A percentile compares a stretch with the other conserved stretches of the same genome.
phyloP scores from a whole-genome alignment of 2,329 filamentous ascomycete genomes.

The Thelonectria olida region DNA sequence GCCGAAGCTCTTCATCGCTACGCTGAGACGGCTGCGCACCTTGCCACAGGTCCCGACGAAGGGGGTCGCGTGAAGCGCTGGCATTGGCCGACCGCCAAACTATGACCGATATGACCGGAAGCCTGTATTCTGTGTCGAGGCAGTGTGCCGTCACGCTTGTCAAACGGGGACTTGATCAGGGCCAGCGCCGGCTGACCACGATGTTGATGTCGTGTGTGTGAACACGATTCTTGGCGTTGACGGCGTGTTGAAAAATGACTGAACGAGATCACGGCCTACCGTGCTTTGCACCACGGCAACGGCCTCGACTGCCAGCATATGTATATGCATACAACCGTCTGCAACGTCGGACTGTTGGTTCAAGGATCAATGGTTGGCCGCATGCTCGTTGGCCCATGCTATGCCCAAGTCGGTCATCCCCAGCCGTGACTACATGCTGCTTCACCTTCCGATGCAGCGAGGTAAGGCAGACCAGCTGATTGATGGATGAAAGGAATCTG shows the following conservation, averaged over 20 bases:
- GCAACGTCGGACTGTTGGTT: not conserved
- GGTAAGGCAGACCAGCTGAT: not conserved
- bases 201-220: slow-evolving; percentile 24
- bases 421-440: not conserved
- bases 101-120: slow-evolving; percentile 32
- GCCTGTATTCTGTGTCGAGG: slow-evolving; percentile 27
- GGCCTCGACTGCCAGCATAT: not conserved
- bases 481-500: not conserved
- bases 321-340: not conserved
- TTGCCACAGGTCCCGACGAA: slow-evolving; percentile 41
- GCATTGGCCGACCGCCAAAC: slow-evolving; percentile 42
- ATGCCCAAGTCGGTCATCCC: not conserved
- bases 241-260: slow-evolving; percentile 2
- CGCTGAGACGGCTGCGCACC: slow-evolving; percentile 16
- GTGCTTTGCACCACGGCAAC: slow-evolving; percentile 1
- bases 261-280: slow-evolving; percentile 9
- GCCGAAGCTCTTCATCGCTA: slow-evolving; percentile 4
- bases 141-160: slow-evolving; percentile 40
- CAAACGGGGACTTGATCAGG: not conserved
- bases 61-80: slow-evolving; percentile 43
- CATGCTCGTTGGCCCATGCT: not conserved
- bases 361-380: not conserved
- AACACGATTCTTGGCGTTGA: slow-evolving; percentile 33
- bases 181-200: not conserved
- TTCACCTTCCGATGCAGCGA: slow-evolving; percentile 3